phyloP scores from a whole-genome alignment of 169 alveolate genomes.

The Cryptosporidium ubiquitum region DNA sequence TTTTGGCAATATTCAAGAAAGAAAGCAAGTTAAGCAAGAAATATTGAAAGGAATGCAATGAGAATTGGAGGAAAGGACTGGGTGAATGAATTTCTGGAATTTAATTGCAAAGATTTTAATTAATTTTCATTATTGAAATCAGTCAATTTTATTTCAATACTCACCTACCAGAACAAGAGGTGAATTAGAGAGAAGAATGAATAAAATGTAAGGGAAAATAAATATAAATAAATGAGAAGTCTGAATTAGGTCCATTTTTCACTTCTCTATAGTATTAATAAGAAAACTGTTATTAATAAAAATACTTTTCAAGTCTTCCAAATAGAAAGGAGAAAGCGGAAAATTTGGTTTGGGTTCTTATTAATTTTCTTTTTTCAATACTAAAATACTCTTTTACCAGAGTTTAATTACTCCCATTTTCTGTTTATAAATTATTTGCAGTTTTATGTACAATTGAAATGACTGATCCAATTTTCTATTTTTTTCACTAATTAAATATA shows the following conservation, averaged over 20 bases:
- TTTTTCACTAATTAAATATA: background rate
- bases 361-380: background rate
- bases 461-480: background rate
- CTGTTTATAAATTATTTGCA: background rate
- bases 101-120: background rate
- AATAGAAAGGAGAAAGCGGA: background rate
- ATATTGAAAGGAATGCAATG: background rate
- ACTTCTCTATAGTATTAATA: background rate
- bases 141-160: background rate
- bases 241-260: background rate
- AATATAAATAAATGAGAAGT: slow-evolving; percentile 1
- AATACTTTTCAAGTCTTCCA: background rate
- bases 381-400: background rate
- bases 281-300: background rate
- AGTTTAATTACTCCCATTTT: background rate
- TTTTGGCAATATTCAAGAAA: no score
- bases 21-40: background rate
- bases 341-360: background rate
- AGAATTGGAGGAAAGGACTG: background rate
- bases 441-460: background rate
- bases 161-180: background rate
- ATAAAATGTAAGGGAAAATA: background rate
- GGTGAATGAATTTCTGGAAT: background rate
- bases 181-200: background rate
- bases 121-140: background rate